Evolutionary conservation across 169 alveolate genomes (phyloP).

Genomic region (Cryptosporidium sp.): DNA sequence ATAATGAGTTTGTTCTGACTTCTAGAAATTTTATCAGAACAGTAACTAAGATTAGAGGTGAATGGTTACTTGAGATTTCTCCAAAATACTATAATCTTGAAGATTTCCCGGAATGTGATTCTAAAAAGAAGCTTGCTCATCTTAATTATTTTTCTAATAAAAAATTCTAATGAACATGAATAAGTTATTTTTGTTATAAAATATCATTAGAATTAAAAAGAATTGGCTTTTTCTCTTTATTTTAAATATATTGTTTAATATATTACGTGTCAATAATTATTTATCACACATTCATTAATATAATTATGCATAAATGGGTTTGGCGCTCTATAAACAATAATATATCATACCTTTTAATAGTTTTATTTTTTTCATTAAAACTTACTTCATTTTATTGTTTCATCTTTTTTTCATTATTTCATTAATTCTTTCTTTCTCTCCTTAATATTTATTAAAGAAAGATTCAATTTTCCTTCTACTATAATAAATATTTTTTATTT

Average conservation of each 20-base stretch:
- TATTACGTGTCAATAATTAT: not conserved
- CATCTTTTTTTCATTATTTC: too few relatives aligned
- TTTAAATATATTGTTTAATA: too few relatives aligned
- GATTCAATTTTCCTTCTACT: too few relatives aligned
- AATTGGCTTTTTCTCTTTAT: too few relatives aligned
- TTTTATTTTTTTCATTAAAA: too few relatives aligned
- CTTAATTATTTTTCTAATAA: not conserved
- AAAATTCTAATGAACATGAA: not conserved
- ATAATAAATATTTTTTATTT: too few relatives aligned
- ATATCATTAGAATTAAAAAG: too few relatives aligned
- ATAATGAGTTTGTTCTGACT: slow-evolving; percentile 97
- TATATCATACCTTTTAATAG: too few relatives aligned
- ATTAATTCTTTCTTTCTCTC: too few relatives aligned
- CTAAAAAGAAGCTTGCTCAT: slow-evolving; percentile 81
- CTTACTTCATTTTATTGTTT: too few relatives aligned
- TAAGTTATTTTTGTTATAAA: too few relatives aligned
- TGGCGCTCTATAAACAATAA: not conserved
- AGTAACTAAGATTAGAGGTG: slow-evolving; percentile 90
- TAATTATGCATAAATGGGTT: not conserved
- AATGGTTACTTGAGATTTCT: slow-evolving; percentile 91
- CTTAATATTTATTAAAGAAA: too few relatives aligned
- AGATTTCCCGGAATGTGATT: slow-evolving; percentile 85
- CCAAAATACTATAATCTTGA: slow-evolving; percentile 90
- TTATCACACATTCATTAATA: not conserved
- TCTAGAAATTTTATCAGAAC: slow-evolving; percentile 96